A percentile compares a stretch with the other conserved stretches of the same genome.
Conservation (phyloP, 352 stramenopile species). For the Blastocystis hominis region DNA sequence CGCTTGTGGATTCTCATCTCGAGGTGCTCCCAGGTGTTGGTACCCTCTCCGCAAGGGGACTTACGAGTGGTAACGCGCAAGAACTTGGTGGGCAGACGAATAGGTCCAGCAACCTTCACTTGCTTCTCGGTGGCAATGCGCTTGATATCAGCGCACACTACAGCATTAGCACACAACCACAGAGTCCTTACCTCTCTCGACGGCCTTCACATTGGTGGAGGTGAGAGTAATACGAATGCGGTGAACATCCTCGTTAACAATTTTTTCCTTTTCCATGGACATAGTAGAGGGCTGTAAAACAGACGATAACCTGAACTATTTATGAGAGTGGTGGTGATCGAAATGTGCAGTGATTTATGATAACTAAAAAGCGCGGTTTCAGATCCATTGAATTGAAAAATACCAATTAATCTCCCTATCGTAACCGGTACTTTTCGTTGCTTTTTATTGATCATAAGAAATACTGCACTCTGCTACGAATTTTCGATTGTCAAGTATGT, state of each 20-base stretch:
- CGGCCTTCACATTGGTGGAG: slow-evolving; percentile 94
- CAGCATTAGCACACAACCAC: background rate
- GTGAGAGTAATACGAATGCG: slow-evolving; percentile 98
- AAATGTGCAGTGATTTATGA: background rate
- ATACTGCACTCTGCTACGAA: slow-evolving; percentile 14
- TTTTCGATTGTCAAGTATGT: slow-evolving; percentile 26
- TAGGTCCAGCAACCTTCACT: slow-evolving; percentile 89
- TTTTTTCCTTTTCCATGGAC: slow-evolving; percentile 56
- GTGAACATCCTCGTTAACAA: slow-evolving; percentile 68
- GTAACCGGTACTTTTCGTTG: slow-evolving; percentile 12
- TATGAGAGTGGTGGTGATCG: background rate
- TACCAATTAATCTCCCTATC: background rate
- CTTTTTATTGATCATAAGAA: background rate
- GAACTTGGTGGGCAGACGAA: slow-evolving; percentile 96
- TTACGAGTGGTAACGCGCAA: slow-evolving; percentile 95
- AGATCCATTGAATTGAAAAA: background rate
- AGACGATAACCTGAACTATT: slow-evolving; percentile 51
- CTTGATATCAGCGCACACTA: slow-evolving; percentile 93
- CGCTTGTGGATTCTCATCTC: slow-evolving; percentile 98
- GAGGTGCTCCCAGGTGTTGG: slow-evolving; percentile 90
- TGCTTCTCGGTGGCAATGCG: slow-evolving; percentile 91
- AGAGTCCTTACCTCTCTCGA: slow-evolving; percentile 81
- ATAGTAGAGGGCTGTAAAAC: slow-evolving; percentile 55
- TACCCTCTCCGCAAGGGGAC: slow-evolving; percentile 81
- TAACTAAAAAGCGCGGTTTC: background rate